Evolutionary conservation across 2,329 filamentous ascomycete genomes (phyloP).

Genomic region (Exophiala oligosperma): DNA sequence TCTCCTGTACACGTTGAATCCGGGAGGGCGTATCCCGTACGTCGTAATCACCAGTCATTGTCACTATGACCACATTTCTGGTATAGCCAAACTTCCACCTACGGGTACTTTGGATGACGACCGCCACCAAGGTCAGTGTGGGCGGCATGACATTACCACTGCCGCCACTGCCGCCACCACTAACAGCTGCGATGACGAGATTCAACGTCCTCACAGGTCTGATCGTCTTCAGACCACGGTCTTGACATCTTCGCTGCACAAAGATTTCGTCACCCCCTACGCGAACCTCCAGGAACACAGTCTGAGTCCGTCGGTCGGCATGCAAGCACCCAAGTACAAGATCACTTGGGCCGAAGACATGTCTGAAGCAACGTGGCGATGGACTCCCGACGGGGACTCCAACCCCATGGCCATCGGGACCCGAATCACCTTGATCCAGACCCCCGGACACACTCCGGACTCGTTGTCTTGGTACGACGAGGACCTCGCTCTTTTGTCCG

Average conservation of each 20-base stretch:
- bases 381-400: not conserved
- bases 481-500: constrained; percentile 17
- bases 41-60: constrained; percentile 26
- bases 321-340: constrained; percentile 22
- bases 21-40: constrained; percentile 21
- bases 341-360: constrained; percentile 25
- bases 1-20: constrained; percentile 25
- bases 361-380: constrained; percentile 3
- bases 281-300: constrained; percentile 25
- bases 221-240: constrained; percentile 15
- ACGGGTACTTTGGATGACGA: not conserved
- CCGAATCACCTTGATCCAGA: constrained; percentile 20
- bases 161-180: not conserved
- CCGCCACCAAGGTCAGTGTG: not conserved
- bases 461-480: constrained; percentile 28
- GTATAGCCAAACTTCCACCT: constrained; percentile 25
- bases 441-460: constrained; percentile 29
- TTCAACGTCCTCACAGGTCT: no score
- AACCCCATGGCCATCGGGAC: constrained; percentile 2
- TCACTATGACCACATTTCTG: constrained; percentile 37
- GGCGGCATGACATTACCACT: no score
- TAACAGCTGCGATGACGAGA: not conserved
- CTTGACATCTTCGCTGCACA: constrained; percentile 20
- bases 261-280: constrained; percentile 23
- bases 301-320: constrained; percentile 17